Conservation (phyloP, 2,329 filamentous ascomycete species). For the Torrubiellomyces zombiae region DNA sequence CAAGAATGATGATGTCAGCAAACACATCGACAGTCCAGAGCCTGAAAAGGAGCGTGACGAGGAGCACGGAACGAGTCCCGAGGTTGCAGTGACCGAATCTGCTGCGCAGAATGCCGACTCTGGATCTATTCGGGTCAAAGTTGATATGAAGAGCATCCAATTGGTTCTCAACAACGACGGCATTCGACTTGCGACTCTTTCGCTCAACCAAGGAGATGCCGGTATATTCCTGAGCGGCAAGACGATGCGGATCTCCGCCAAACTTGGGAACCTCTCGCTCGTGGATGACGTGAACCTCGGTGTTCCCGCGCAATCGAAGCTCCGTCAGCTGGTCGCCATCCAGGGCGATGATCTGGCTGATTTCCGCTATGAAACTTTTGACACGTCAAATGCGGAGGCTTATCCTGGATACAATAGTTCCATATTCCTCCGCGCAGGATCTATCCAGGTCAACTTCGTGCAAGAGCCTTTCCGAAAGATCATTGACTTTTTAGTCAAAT, state of each 20-base stretch:
- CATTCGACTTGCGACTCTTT: constrained; percentile 80
- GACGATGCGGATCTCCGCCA: constrained; percentile 74
- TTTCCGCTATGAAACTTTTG: constrained; percentile 94
- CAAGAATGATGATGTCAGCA: constrained; percentile 25
- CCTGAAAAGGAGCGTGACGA: constrained; percentile 12
- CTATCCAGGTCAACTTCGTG: constrained; percentile 90
- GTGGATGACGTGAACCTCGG: constrained; percentile 90
- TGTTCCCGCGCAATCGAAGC: constrained; percentile 60
- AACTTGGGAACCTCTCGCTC: constrained; percentile 72
- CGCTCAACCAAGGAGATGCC: constrained; percentile 82
- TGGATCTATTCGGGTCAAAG: constrained; percentile 82
- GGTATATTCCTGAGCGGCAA: constrained; percentile 75
- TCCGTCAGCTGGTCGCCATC: constrained; percentile 82
- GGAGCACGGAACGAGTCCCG: constrained; percentile 22
- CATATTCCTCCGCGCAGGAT: constrained; percentile 78
- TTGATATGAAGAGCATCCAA: constrained; percentile 82
- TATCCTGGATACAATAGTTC: constrained; percentile 95
- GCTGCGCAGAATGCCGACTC: constrained; percentile 19
- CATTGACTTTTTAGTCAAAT: constrained; percentile 93
- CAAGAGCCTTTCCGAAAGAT: constrained; percentile 98
- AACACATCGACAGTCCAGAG: constrained; percentile 19
- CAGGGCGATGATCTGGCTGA: constrained; percentile 91
- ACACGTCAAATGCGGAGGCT: constrained; percentile 46
- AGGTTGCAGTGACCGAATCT: constrained; percentile 16
- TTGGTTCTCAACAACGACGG: constrained; percentile 96